Conservation (phyloP, 805 yeast species). For the Clavispora asparagi region DNA sequence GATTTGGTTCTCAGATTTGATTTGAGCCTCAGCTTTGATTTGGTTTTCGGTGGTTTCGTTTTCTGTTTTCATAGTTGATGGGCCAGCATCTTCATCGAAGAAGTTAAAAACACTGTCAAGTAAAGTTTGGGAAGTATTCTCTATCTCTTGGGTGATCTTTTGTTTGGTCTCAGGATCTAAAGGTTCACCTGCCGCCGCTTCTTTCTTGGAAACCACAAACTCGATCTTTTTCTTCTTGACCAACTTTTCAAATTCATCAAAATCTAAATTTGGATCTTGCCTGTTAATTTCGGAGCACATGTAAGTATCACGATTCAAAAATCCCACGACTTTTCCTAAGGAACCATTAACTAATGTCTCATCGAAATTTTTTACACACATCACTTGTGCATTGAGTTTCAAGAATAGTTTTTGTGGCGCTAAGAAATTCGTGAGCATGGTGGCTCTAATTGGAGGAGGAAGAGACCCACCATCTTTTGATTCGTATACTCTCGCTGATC, state of each 20-base stretch:
- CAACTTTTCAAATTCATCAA: constrained; percentile 16
- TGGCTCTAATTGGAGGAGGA: constrained; percentile 19
- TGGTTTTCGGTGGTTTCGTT: background rate
- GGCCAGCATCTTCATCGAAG: constrained; percentile 1
- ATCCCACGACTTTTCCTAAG: constrained; percentile 67
- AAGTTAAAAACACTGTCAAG: constrained; percentile 13
- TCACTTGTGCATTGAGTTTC: constrained; percentile 88
- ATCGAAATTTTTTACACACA: constrained; percentile 74
- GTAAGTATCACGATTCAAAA: constrained; percentile 41
- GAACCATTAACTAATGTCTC: constrained; percentile 90
- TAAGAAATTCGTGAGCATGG: constrained; percentile 12
- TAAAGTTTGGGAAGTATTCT: constrained; percentile 1
- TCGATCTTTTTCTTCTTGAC: constrained; percentile 5
- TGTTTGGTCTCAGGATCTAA: constrained; percentile 1
- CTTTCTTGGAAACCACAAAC: constrained; percentile 7
- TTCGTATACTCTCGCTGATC: constrained; percentile 40
- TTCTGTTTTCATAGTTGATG: background rate
- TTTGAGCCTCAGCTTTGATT: background rate
- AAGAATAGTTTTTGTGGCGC: constrained; percentile 26
- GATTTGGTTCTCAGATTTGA: background rate
- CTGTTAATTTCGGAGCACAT: constrained; percentile 18
- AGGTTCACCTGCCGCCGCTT: background rate
- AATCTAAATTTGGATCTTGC: constrained; percentile 15
- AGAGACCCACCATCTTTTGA: constrained; percentile 31
- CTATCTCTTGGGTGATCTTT: constrained; percentile 10